These are phyloP conservation scores for Phytopythium litorale DNA, from an alignment of 352 stramenopile genomes.

Conservation along the genomic window DNA sequence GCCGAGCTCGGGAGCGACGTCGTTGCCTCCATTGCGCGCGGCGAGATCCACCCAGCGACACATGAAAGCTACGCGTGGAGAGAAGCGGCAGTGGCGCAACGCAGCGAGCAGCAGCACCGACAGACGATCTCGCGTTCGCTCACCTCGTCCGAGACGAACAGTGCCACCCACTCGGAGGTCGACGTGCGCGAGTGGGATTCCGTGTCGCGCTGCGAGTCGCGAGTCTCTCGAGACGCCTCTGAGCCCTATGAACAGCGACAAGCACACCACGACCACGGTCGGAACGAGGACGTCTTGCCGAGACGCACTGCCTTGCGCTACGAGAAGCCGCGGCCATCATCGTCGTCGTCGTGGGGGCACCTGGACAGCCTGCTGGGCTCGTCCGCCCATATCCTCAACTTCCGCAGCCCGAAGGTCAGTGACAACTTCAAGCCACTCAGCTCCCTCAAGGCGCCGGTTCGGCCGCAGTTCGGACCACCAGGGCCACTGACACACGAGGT, in stretches of 20 bases:
- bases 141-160: constrained; percentile 58
- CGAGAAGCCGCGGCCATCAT: constrained; percentile 38
- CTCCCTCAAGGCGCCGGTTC: constrained; percentile 6
- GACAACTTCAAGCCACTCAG: constrained; percentile 67
- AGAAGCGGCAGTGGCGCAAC: constrained; percentile 22
- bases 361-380: constrained; percentile 62
- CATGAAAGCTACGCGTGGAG: constrained; percentile 77
- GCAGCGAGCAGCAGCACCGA: constrained; percentile 16
- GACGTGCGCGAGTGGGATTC: constrained; percentile 7
- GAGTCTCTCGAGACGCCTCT: constrained; percentile 14
- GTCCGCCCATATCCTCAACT: constrained; percentile 73
- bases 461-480: constrained; percentile 5
- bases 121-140: constrained; percentile 29
- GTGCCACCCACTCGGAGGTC: constrained; percentile 6
- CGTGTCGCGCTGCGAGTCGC: constrained; percentile 7
- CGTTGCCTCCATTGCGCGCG: constrained; percentile 48
- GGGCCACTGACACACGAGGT: constrained; percentile 19
- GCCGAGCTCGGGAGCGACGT: constrained; percentile 55
- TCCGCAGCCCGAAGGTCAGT: constrained; percentile 75
- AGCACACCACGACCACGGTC: background rate
- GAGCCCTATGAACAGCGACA: background rate
- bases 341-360: constrained; percentile 50
- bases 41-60: constrained; percentile 58
- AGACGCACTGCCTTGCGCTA: constrained; percentile 10
- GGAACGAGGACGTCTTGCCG: background rate